Percentiles rank a stretch among this genome's conserved stretches.
Evolutionary conservation across 1,284 basidiomycete species (phyloP).

Genomic region (Ceratobasidium sp.): DNA sequence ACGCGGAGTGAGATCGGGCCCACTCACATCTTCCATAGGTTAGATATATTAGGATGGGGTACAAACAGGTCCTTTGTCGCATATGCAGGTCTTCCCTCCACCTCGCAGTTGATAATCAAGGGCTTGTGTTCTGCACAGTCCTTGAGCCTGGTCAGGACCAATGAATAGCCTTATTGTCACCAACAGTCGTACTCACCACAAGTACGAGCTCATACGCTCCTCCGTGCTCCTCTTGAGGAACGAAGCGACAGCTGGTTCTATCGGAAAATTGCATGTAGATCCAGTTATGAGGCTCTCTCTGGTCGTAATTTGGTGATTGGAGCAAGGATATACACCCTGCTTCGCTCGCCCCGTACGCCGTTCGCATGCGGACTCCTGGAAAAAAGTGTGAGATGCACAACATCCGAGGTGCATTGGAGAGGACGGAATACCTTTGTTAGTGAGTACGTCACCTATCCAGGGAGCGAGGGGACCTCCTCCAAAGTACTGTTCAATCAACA

Average conservation of each 20-base stretch:
- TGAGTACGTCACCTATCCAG: neutral
- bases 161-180: too few relatives aligned
- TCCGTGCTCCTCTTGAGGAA: constrained; percentile 10
- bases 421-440: constrained; percentile 10
- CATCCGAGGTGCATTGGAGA: too few relatives aligned
- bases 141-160: neutral
- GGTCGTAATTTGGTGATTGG: neutral
- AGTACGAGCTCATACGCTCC: constrained; percentile 18
- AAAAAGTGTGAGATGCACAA: neutral
- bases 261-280: constrained; percentile 32
- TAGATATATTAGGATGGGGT: constrained; percentile 36
- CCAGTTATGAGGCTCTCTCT: constrained; percentile 24
- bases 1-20: too few relatives aligned
- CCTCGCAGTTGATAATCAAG: constrained; percentile 29
- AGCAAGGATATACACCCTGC: neutral
- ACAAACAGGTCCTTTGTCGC: constrained; percentile 43
- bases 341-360: constrained; percentile 13
- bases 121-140: constrained; percentile 25
- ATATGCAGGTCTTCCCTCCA: constrained; percentile 38
- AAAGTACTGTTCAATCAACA: constrained; percentile 37
- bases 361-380: neutral
- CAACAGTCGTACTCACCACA: constrained; percentile 26
- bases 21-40: constrained; percentile 37
- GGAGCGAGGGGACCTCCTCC: constrained; percentile 4
- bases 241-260: neutral